Evolutionary conservation across 2,329 filamentous ascomycete genomes (phyloP), one percentile per base, ranked within the genome.

Genomic region (Fusarium sp.): DNA sequence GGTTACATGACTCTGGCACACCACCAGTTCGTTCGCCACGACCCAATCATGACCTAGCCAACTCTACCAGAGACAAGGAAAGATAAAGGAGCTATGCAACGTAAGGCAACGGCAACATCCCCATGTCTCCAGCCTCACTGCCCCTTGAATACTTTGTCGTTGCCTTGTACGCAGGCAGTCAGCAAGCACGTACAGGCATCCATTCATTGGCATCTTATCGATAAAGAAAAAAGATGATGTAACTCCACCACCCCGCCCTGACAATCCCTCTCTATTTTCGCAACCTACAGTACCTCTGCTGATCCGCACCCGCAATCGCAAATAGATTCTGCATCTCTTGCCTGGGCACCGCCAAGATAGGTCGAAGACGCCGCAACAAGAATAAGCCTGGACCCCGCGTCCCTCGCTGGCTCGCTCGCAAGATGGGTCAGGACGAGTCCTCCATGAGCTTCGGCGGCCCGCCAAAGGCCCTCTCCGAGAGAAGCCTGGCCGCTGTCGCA

Each of bases 341-440:
- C 63, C 23, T 64, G 27, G 34, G 50, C 45, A 68, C 67, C 79
- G 80, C 77, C 79, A 84, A 75, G 67, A 85, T 85, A 84, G 83
- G 83, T 78, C 82, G 83, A 72, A 80, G 81, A 77, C 82, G 80
- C 67, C 82, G 81, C 68, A 75, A 81, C 64, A 81, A 80, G 56
- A 79, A 84, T 66, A 78, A 82, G 73, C 78, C 80, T 60, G 80
- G 79, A 68, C 79, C 80, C 70, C 77, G 79, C 34, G 76, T 79
- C 76, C 81, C 81, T 67, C 78, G 76, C 75, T 77, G 80, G 78
- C 72, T 79, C 64, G 77, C 76, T 74, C 81, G 78, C 78, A 94
- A 85, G 66, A 98, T 98, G 96, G 95, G 95, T 68, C 95, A 98
- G 82, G 94, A 97, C 81, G 88, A 92, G 75, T 97, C 94, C 27